Evolutionary conservation across 2,329 filamentous ascomycete species (phyloP).

Genomic region (Aspergillus proliferans): DNA sequence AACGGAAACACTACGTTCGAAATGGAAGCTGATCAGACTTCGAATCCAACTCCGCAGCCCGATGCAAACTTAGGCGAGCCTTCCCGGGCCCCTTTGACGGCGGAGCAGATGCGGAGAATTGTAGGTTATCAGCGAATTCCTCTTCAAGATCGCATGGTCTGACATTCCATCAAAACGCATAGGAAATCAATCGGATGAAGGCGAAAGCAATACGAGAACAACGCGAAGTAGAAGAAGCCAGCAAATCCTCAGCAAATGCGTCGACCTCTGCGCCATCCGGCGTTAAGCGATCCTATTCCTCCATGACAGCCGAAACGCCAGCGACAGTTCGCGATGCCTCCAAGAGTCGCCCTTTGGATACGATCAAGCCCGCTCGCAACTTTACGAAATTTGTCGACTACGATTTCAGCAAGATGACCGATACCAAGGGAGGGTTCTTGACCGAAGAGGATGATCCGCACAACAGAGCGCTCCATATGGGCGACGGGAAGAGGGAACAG

Average conservation of each 20-base stretch:
- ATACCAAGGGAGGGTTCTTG: slow-evolving; percentile 94
- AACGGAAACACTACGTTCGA: neutral
- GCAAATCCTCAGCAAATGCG: slow-evolving; percentile 25
- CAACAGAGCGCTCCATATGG: slow-evolving; percentile 66
- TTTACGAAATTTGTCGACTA: slow-evolving; percentile 96
- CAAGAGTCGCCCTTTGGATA: slow-evolving; percentile 35
- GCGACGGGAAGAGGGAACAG: slow-evolving; percentile 48
- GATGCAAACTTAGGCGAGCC: slow-evolving; percentile 33
- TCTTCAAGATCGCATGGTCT: neutral
- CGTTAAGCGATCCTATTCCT: slow-evolving; percentile 65
- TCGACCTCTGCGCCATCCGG: slow-evolving; percentile 43
- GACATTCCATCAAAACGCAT: slow-evolving; percentile 4
- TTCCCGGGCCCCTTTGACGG: slow-evolving; percentile 48
- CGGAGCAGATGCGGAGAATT: slow-evolving; percentile 56
- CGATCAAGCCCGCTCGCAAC: slow-evolving; percentile 71
- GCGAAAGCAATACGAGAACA: slow-evolving; percentile 80
- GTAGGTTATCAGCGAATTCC: slow-evolving; percentile 23
- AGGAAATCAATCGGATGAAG: slow-evolving; percentile 83
- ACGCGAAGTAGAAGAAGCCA: slow-evolving; percentile 57
- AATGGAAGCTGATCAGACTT: slow-evolving; percentile 12
- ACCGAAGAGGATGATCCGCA: slow-evolving; percentile 85
- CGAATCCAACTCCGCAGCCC: slow-evolving; percentile 33
- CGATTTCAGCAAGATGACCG: slow-evolving; percentile 95
- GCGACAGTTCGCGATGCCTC: slow-evolving; percentile 60
- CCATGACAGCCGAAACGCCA: slow-evolving; percentile 53